These are phyloP conservation scores for Trapa incisa DNA, from an alignment of 345 rosid genomes.

Conservation along the genomic window DNA sequence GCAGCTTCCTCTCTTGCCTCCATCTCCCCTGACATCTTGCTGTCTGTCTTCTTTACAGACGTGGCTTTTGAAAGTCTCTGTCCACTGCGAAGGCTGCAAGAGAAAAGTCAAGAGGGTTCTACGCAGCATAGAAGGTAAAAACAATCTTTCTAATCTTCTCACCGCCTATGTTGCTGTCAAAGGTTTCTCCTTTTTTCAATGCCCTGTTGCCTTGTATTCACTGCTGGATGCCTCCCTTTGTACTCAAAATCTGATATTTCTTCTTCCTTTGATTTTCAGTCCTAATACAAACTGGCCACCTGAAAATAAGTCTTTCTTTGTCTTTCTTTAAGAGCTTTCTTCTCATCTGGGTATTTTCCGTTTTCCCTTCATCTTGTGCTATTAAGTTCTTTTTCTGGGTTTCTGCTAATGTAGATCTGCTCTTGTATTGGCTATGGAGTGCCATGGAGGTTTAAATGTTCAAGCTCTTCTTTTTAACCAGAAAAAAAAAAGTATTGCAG, in stretches of 20 bases:
- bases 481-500: neutral
- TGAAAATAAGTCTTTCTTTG: constrained; percentile 1
- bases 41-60: constrained; percentile 22
- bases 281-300: neutral
- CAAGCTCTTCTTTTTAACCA: neutral
- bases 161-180: neutral
- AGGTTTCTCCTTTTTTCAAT: neutral
- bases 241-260: neutral
- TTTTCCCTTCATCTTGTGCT: neutral
- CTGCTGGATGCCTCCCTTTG: neutral
- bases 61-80: constrained; percentile 49
- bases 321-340: neutral
- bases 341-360: constrained; percentile 4
- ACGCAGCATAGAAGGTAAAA: constrained; percentile 49
- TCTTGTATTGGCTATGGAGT: no score
- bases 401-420: no score
- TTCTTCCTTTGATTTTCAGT: constrained; percentile 7
- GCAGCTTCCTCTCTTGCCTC: neutral
- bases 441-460: no score
- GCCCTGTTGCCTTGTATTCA: neutral
- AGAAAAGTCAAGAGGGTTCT: constrained; percentile 62
- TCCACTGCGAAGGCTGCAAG: constrained; percentile 88
- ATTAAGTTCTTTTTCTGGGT: no score
- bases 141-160: neutral
- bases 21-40: neutral